Percentiles rank a stretch among this genome's conserved stretches.
phyloP scores from a whole-genome alignment of 2,329 filamentous ascomycete genomes.

The Aaosphaeria arxii region DNA sequence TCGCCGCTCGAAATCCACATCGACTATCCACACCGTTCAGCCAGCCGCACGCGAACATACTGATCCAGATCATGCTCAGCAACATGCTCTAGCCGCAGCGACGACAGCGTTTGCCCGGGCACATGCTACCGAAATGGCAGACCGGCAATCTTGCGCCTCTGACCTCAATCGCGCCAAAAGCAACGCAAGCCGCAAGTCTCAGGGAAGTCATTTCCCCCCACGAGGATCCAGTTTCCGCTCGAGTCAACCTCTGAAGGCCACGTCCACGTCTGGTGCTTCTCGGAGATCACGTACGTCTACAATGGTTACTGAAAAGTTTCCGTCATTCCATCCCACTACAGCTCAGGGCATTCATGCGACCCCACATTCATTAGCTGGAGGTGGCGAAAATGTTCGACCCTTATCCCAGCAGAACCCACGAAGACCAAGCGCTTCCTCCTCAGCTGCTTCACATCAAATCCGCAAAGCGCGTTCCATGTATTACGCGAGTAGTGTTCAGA shows the following conservation, averaged over 20 bases:
- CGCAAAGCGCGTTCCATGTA: constrained; percentile 39
- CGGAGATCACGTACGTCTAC: constrained; percentile 9
- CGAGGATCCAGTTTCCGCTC: constrained; percentile 29
- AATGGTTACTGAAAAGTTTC: constrained; percentile 17
- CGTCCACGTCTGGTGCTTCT: constrained; percentile 8
- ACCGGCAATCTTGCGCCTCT: constrained; percentile 8
- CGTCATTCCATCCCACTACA: constrained; percentile 15
- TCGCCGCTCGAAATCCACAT: constrained; percentile 36
- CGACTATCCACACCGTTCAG: constrained; percentile 24
- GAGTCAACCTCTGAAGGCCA: constrained; percentile 10
- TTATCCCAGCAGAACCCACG: constrained; percentile 21
- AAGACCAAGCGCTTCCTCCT: constrained; percentile 21
- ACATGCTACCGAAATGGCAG: constrained; percentile 16
- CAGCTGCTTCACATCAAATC: constrained; percentile 31
- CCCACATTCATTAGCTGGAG: constrained; percentile 17
- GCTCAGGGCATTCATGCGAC: constrained; percentile 11
- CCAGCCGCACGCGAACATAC: constrained; percentile 13
- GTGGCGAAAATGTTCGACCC: constrained; percentile 23
- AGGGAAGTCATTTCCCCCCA: constrained; percentile 37
- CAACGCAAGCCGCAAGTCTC: constrained; percentile 32
- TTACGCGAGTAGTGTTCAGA: constrained; percentile 37
- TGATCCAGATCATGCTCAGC: constrained; percentile 26
- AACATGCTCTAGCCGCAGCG: constrained; percentile 39
- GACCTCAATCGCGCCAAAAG: constrained; percentile 29
- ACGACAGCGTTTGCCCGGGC: constrained; percentile 33